Evolutionary conservation across 148 eudicot species (phyloP).

Genomic region (Selenicereus undatus): DNA sequence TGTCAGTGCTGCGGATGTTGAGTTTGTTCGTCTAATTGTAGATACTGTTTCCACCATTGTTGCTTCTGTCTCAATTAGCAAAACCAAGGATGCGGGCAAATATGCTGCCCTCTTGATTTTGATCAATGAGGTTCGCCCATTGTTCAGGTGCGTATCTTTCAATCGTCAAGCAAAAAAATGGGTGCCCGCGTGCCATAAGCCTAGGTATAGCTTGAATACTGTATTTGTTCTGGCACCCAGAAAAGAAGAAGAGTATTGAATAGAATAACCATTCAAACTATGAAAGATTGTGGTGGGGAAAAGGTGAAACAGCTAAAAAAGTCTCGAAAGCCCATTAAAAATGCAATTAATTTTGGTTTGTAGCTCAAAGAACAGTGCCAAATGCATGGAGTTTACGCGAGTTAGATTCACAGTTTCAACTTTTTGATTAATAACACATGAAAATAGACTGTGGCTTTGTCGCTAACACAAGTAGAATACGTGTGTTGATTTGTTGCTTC

Average conservation of each 20-base stretch:
- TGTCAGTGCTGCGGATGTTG: slow-evolving; percentile 29
- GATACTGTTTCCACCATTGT: slow-evolving; percentile 50
- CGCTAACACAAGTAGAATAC: background rate
- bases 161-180: too few relatives aligned
- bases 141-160: slow-evolving; percentile 60
- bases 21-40: slow-evolving; percentile 46
- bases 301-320: background rate
- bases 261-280: background rate
- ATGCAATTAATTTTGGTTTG: background rate
- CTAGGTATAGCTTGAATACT: background rate
- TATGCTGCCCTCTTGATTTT: slow-evolving; percentile 40
- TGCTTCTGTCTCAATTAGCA: slow-evolving; percentile 46
- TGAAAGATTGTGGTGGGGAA: background rate
- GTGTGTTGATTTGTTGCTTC: background rate
- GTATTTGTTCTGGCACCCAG: background rate
- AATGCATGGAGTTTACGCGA: too few relatives aligned
- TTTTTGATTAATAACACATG: background rate
- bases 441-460: background rate
- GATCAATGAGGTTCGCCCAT: slow-evolving; percentile 53
- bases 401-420: background rate
- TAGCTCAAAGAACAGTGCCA: background rate
- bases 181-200: background rate
- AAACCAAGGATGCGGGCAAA: slow-evolving; percentile 40
- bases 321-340: background rate
- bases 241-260: too few relatives aligned